phyloP scores from a whole-genome alignment of 495 filamentous ascomycete genomes.

The Ascobolus immersus region DNA sequence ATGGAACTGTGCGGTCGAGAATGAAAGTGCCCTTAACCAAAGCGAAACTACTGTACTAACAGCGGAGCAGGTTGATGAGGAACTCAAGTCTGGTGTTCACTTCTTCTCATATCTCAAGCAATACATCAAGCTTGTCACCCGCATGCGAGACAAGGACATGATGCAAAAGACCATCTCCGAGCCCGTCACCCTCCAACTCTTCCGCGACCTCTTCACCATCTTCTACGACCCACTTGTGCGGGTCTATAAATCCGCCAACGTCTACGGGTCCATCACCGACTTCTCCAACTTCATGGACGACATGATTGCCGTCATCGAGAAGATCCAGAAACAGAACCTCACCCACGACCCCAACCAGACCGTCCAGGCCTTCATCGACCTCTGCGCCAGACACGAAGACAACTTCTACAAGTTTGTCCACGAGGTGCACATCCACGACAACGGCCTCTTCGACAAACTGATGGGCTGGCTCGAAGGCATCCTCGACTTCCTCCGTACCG shows the following conservation, averaged over 20 bases:
- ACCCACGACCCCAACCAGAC: constrained; percentile 92
- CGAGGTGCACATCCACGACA: constrained; percentile 93
- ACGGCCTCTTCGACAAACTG: constrained; percentile 78
- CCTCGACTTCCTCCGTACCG: constrained; percentile 69
- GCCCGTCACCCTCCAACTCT: constrained; percentile 71
- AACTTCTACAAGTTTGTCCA: constrained; percentile 98
- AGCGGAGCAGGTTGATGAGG: constrained; percentile 31
- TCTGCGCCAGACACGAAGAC: constrained; percentile 80
- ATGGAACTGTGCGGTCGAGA: constrained; percentile 82
- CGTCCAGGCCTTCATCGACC: constrained; percentile 93
- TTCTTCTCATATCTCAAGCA: constrained; percentile 90
- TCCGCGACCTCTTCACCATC: constrained; percentile 90
- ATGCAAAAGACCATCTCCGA: constrained; percentile 62
- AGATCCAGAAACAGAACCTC: constrained; percentile 63
- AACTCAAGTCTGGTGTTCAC: constrained; percentile 65
- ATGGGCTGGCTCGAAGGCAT: constrained; percentile 98
- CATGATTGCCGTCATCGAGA: constrained; percentile 65
- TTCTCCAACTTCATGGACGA: constrained; percentile 85
- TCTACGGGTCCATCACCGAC: constrained; percentile 88
- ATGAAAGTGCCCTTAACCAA: constrained; percentile 23
- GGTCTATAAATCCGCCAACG: constrained; percentile 96
- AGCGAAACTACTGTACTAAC: constrained; percentile 7
- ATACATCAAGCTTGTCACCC: constrained; percentile 68
- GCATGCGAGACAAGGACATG: constrained; percentile 86
- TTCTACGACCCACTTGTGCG: constrained; percentile 94